phyloP scores from a whole-genome alignment of 352 stramenopile species.

The Phytophthora foliorum region DNA sequence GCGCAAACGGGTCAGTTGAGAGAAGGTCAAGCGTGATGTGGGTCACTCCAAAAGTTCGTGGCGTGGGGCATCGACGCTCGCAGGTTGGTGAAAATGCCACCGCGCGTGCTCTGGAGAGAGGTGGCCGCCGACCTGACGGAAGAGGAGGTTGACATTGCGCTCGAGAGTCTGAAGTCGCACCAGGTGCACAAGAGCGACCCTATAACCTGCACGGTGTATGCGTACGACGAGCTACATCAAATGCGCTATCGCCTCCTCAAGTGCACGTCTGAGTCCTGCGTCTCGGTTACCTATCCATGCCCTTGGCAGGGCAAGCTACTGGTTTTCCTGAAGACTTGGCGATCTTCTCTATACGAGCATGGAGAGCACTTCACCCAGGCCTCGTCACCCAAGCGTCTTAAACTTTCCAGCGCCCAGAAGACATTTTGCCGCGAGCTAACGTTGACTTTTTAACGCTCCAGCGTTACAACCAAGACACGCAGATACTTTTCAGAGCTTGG shows the following conservation, averaged over 20 bases:
- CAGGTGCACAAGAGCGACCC: not conserved
- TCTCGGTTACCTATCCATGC: not conserved
- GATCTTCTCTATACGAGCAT: not conserved
- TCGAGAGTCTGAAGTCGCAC: not conserved
- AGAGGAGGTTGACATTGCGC: not conserved
- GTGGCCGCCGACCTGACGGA: not conserved
- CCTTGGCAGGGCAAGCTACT: not conserved
- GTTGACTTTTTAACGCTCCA: not conserved
- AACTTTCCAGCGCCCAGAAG: not conserved
- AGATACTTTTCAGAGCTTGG: not conserved
- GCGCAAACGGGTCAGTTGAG: not conserved
- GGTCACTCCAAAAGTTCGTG: not conserved
- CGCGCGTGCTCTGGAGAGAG: not conserved
- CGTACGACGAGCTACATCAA: slow-evolving; percentile 1
- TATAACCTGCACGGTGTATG: not conserved
- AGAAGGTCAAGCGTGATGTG: not conserved
- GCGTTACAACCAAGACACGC: not conserved
- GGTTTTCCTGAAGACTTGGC: not conserved
- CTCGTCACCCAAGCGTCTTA: not conserved
- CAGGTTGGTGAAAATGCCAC: no score
- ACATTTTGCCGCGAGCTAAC: not conserved
- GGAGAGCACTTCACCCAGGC: not conserved
- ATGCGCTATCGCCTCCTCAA: slow-evolving; percentile 6
- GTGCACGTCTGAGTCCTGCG: not conserved
- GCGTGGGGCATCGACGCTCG: no score